These are phyloP conservation scores for Lentinula guzmanii DNA, from an alignment of 768 basidiomycete species.

Conservation along the genomic window DNA sequence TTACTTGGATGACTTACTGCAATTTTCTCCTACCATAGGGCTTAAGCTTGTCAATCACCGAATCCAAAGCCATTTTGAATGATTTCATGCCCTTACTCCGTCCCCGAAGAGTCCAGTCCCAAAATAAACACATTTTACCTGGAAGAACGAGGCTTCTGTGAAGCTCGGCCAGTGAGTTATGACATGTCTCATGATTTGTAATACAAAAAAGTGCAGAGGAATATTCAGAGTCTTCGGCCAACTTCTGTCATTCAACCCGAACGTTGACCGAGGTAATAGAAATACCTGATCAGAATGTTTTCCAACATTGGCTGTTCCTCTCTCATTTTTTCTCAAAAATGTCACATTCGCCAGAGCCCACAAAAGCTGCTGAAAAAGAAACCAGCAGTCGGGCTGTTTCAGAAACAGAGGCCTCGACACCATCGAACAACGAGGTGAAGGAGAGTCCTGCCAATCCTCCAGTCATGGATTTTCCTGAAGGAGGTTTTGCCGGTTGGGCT, in stretches of 20 bases:
- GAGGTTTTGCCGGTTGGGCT: not conserved
- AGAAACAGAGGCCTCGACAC: not conserved
- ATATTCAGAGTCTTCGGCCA: not conserved
- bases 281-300: not conserved
- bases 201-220: not conserved
- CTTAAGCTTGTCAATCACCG: no score
- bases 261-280: not conserved
- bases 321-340: not conserved
- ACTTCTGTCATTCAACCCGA: not conserved
- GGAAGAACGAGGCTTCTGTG: not conserved
- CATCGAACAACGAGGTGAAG: not conserved
- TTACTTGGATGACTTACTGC: no score
- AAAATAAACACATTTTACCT: not conserved
- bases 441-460: not conserved
- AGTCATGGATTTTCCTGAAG: not conserved
- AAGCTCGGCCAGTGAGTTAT: not conserved
- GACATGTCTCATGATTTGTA: not conserved
- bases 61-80: no score
- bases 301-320: not conserved
- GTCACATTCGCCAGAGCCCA: not conserved
- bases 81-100: no score
- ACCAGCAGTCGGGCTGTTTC: not conserved
- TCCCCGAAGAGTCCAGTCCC: not conserved
- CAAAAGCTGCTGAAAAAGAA: not conserved
- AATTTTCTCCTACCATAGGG: no score